Base-by-base conservation (phyloP, 1,284 basidiomycete genomes). In the Tylopilus sp. region DNA sequence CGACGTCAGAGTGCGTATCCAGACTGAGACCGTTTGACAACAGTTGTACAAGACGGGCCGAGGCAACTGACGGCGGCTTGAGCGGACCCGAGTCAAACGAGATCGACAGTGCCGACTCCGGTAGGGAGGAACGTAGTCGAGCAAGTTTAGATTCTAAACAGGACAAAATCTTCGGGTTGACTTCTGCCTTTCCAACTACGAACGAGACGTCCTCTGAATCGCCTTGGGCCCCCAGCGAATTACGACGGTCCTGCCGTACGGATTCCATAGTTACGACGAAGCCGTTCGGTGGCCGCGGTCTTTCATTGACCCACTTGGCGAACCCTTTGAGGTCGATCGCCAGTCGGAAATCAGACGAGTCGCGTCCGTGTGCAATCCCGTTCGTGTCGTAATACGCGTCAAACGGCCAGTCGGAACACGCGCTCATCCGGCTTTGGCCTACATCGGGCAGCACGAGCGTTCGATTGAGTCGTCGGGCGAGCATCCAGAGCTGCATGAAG, bases 391-490 rank as follows among this genome's bases (percentile, higher is more conserved):
- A 81, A 57, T 79, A 80, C 0, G 60, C 60, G 7, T 61, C 65
- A 42, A 79, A 74, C 1, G 67, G 60, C 71, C 69, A 74, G 40
- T 66, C 64, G 39, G 67, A 68, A 61, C 77, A 81, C 1, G 66
- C 64, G 2, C 76, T 74, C 26, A 81, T 64, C 26, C 73, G 69
- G 49, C 73, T 74, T 46, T 73, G 74, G 7, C 74, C 75, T 1
- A 77, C 76, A 43, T 76, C 76, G 5, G 79, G 79, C 2, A 81
- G 65, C 9, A 81, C 74, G 18, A 81, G 66, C 4, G 74, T 78
- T 2, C 78, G 71, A 50, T 74, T 70, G 21, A 81, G 68, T 13
- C 49, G 55, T 34, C 58, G 56, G 0, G 77, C 73, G 7, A 81
- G 70, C 11, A 61, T 56, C 3, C 70, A 47, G 46, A 81, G 64